Percentiles rank a stretch among this genome's conserved stretches.
Conservation (phyloP, 768 basidiomycete species). For the Tricholoma furcatifolium region DNA sequence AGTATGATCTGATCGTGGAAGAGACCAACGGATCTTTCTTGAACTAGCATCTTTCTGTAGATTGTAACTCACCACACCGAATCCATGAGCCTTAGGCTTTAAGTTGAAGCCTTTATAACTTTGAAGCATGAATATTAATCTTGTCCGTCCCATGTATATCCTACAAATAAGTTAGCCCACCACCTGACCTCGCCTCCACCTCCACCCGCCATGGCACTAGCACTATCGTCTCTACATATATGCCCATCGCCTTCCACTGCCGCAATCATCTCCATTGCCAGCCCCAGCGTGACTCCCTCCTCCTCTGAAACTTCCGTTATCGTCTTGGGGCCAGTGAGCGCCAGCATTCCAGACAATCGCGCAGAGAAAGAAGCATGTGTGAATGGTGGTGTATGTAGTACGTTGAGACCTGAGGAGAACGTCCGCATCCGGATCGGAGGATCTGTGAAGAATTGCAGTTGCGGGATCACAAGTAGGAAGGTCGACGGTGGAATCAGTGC, state of each 20-base stretch:
- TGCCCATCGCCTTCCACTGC: conserved; percentile 70
- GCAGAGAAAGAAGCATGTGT: conserved; percentile 64
- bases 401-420: conserved; percentile 73
- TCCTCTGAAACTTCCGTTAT: conserved; percentile 69
- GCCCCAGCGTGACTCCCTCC: conserved; percentile 70
- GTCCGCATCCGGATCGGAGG: conserved; percentile 68
- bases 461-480: conserved; percentile 72
- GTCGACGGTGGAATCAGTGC: conserved; percentile 90
- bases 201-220: conserved; percentile 36
- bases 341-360: conserved; percentile 58
- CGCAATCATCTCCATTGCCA: conserved; percentile 76
- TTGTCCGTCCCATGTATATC: conserved; percentile 34
- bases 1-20: conserved; percentile 23
- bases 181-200: conserved; percentile 65
- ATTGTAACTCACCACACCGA: too few species aligned
- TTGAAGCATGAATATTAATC: background rate
- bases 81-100: too few species aligned
- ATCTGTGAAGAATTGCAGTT: conserved; percentile 59
- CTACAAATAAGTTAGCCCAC: conserved; percentile 66
- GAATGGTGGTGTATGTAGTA: conserved; percentile 84
- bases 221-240: conserved; percentile 74
- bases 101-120: too few species aligned
- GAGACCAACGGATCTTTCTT: conserved; percentile 27
- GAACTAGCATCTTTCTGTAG: conserved; percentile 8
- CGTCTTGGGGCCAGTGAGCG: conserved; percentile 49